Conservation (phyloP, 2,329 filamentous ascomycete genomes). For the Hypoxylon sp. region DNA sequence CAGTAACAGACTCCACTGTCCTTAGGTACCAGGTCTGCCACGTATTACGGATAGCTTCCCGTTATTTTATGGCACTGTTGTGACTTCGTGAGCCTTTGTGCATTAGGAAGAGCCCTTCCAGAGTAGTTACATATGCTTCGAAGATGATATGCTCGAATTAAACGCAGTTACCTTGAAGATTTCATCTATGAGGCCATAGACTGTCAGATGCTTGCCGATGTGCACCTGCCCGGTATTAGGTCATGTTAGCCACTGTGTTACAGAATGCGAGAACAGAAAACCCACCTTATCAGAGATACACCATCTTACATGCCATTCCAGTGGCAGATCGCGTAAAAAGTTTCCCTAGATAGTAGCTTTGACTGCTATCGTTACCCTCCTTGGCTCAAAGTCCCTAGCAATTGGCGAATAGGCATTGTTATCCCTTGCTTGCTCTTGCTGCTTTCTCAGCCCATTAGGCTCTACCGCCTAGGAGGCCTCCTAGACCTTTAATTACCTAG, state of each 20-base stretch:
- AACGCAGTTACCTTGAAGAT: not conserved
- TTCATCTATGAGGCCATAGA: not conserved
- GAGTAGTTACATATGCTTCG: not conserved
- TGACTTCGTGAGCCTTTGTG: not conserved
- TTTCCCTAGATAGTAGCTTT: constrained; percentile 9
- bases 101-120: not conserved
- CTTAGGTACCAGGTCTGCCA: not conserved
- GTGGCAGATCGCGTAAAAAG: constrained; percentile 7
- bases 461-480: not conserved
- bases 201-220: not conserved
- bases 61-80: not conserved
- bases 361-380: constrained; percentile 9
- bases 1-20: not conserved
- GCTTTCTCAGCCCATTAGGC: not conserved
- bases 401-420: constrained; percentile 13
- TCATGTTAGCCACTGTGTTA: constrained; percentile 17
- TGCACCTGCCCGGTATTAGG: not conserved
- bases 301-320: constrained; percentile 11
- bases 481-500: constrained; percentile 5
- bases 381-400: constrained; percentile 11
- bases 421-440: constrained; percentile 30
- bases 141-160: not conserved
- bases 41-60: not conserved
- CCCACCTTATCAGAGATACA: constrained; percentile 9
- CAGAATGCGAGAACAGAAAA: constrained; percentile 12